A percentile compares a stretch with the other conserved stretches of the same genome.
Evolutionary conservation across 83 land plant genomes (phyloP).

Genomic region (Picea mariana): DNA sequence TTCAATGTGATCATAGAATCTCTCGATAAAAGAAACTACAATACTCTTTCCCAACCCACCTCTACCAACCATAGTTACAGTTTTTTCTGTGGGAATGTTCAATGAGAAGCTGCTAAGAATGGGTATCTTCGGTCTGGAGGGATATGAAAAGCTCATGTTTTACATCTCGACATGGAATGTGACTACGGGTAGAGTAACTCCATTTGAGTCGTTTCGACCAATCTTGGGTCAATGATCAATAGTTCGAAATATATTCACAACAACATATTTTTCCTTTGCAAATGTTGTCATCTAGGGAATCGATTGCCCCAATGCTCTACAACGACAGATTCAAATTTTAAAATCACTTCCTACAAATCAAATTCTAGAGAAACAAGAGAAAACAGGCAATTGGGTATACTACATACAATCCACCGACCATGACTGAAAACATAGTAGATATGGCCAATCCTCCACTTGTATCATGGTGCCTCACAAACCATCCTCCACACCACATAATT

Average conservation of each 20-base stretch:
- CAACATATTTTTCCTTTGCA: constrained; percentile 82
- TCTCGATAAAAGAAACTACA: constrained; percentile 84
- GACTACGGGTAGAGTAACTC: constrained; percentile 57
- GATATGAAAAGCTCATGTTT: constrained; percentile 84
- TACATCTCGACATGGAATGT: constrained; percentile 74
- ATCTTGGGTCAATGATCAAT: constrained; percentile 70
- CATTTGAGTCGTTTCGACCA: constrained; percentile 49
- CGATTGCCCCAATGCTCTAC: constrained; percentile 82
- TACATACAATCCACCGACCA: constrained; percentile 95
- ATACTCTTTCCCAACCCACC: constrained; percentile 98
- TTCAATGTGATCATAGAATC: constrained; percentile 83
- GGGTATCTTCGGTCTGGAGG: constrained; percentile 80
- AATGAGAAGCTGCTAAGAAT: constrained; percentile 67
- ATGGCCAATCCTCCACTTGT: constrained; percentile 96
- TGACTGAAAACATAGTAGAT: constrained; percentile 89
- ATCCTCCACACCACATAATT: constrained; percentile 93
- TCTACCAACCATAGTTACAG: constrained; percentile 88
- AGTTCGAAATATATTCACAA: constrained; percentile 65
- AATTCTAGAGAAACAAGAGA: too few species aligned
- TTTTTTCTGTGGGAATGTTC: constrained; percentile 80
- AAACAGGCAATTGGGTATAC: too few species aligned
- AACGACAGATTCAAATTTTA: too few species aligned
- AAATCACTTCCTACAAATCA: too few species aligned
- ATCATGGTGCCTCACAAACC: constrained; percentile 72
- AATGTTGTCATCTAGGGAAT: constrained; percentile 83